Base-by-base conservation (phyloP, 2,329 filamentous ascomycete genomes). In the Ilyonectria sp. region DNA sequence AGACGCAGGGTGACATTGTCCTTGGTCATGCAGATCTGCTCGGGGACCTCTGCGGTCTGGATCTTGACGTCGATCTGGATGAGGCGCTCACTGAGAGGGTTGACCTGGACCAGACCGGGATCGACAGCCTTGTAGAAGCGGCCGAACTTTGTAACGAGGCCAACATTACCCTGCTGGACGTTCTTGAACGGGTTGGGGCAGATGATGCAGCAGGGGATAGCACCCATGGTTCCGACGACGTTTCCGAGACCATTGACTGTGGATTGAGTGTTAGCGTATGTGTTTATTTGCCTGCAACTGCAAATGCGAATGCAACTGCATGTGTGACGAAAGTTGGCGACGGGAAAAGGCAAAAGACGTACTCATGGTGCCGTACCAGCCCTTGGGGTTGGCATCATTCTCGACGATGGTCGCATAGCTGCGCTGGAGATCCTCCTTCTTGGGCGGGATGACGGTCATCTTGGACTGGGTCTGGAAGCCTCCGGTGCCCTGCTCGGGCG, bases 11-110 rank as follows among this genome's bases (percentile, higher is more conserved):
- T 97, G 71, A 98, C 96, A 77, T 99, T 99, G 87, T 99, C 96
- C 86, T 98, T 98, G 81, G 96, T 99, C 95, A 99, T 99, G 87
- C 96, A 98, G 69, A 95, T 91, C 83, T 99, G 96, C 83, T 95
- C 91, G 19, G 95, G 95, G 26, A 99, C 96, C 86, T 99, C 92
- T 80, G 97, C 94, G 72, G 97, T 98, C 85, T 99, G 96, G 75
- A 98, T 98, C 90, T 98, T 99, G 84, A 99, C 96, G 81, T 99
- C 96, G 79, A 99, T 92, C 77, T 97, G 94, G 74, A 94, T 92
- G 47, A 99, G 88, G 65, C 87, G 90, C 86, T 99, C 96, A 76
- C 93, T 95, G 61, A 98, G 90, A 3, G 95, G 95, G 85, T 99
- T 99, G 86, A 99, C 91, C 86, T 97, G 97, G 82, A 98, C 94